These are phyloP conservation scores for Coccomyxa subellipsoidea DNA, from an alignment of 163 green algal genomes.

Conservation along the genomic window DNA sequence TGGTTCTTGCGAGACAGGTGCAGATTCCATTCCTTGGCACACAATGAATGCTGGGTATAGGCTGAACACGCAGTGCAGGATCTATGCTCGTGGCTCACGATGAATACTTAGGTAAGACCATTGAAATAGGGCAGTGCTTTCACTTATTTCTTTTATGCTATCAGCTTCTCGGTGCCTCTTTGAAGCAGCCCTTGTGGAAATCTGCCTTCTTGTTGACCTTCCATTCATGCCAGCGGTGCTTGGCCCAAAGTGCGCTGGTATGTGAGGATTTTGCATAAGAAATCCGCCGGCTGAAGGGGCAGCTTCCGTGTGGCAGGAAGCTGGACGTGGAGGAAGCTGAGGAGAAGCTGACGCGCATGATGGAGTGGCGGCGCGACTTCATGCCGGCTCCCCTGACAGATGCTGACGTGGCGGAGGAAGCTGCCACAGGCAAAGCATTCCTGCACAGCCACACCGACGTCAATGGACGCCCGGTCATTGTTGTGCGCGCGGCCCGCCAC, in stretches of 20 bases:
- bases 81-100: too few relatives aligned
- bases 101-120: too few relatives aligned
- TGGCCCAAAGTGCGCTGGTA: too few relatives aligned
- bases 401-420: slow-evolving; percentile 49
- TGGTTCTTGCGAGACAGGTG: slow-evolving; percentile 73
- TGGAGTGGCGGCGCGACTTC: slow-evolving; percentile 56
- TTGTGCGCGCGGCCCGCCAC: slow-evolving; percentile 67
- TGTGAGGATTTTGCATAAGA: too few relatives aligned
- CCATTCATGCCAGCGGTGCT: not conserved
- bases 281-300: too few relatives aligned
- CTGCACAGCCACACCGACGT: slow-evolving; percentile 67
- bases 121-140: too few relatives aligned
- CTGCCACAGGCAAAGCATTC: slow-evolving; percentile 75
- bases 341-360: slow-evolving; percentile 68
- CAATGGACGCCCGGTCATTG: slow-evolving; percentile 67
- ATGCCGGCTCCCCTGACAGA: slow-evolving; percentile 33
- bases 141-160: too few relatives aligned
- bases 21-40: not conserved
- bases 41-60: not conserved
- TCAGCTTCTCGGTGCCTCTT: too few relatives aligned
- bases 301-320: slow-evolving; percentile 13
- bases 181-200: too few relatives aligned
- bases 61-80: not conserved
- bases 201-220: too few relatives aligned
- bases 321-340: slow-evolving; percentile 71